Percentiles rank a stretch among this genome's conserved stretches.
phyloP scores from a whole-genome alignment of 2,329 filamentous ascomycete species.

The Chaetomium sp. region DNA sequence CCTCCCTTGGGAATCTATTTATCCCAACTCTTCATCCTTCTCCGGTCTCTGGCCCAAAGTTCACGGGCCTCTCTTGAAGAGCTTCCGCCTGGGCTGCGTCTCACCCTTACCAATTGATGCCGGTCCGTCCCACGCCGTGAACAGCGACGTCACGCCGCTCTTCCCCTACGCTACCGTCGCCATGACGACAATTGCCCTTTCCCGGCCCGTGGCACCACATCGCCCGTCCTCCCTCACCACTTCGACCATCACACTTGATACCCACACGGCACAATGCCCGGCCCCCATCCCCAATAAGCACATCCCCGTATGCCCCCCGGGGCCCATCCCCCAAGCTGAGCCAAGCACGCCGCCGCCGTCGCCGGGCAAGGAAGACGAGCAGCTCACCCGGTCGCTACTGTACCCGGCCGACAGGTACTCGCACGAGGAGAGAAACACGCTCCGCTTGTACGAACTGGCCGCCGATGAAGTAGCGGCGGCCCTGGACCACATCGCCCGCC shows the following conservation, averaged over 20 bases:
- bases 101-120: not conserved
- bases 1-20: not conserved
- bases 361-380: constrained; percentile 48
- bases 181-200: constrained; percentile 53
- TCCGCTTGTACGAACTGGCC: constrained; percentile 67
- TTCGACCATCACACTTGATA: constrained; percentile 31
- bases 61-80: too few species aligned
- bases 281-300: constrained; percentile 76
- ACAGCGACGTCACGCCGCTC: not conserved
- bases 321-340: constrained; percentile 52
- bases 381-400: constrained; percentile 61
- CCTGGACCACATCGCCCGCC: constrained; percentile 66
- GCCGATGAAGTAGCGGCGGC: constrained; percentile 63
- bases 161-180: constrained; percentile 1
- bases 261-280: constrained; percentile 28
- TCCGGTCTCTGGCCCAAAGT: too few species aligned
- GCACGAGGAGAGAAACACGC: constrained; percentile 41
- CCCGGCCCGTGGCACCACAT: constrained; percentile 29
- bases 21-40: not conserved
- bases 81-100: too few species aligned
- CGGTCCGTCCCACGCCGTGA: not conserved
- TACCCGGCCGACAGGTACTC: constrained; percentile 64
- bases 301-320: constrained; percentile 80
- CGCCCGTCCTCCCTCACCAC: constrained; percentile 28
- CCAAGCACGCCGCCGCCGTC: constrained; percentile 61